Evolutionary conservation across 768 basidiomycete species (phyloP).

Genomic region (Kwoniella sp.): DNA sequence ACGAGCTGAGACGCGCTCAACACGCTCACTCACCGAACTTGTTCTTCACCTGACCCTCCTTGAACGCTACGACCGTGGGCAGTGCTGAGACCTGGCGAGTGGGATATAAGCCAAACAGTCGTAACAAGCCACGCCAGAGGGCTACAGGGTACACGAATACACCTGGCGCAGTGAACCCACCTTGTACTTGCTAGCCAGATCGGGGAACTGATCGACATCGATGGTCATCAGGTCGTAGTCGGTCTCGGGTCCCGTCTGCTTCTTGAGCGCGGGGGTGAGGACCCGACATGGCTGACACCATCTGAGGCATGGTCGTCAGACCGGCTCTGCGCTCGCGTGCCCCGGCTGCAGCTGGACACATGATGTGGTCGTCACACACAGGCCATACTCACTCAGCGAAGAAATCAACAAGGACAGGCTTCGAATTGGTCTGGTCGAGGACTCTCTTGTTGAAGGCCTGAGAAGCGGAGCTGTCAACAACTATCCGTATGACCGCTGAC

Average conservation of each 20-base stretch:
- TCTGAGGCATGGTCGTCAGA: conserved; percentile 2
- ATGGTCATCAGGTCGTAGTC: conserved; percentile 30
- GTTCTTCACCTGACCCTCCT: conserved; percentile 39
- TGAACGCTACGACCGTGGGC: conserved; percentile 47
- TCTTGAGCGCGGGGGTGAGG: conserved; percentile 40
- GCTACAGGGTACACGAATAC: no score
- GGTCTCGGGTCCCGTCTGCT: conserved; percentile 29
- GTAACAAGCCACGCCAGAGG: no score
- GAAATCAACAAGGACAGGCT: conserved; percentile 46
- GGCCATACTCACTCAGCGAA: conserved; percentile 31
- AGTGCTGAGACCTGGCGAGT: conserved; percentile 31
- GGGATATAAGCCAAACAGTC: no score
- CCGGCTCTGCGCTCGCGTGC: no score
- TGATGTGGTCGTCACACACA: no score
- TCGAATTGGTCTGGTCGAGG: conserved; percentile 19
- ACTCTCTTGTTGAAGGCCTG: conserved; percentile 35
- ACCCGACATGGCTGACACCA: conserved; percentile 45
- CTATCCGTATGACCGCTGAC: no score
- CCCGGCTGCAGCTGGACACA: no score
- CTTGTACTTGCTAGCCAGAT: conserved; percentile 41
- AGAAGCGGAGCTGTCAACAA: no score
- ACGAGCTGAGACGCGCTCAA: not conserved
- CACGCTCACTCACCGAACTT: conserved; percentile 38
- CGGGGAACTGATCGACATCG: conserved; percentile 38
- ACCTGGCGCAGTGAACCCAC: conserved; percentile 19